Evolutionary conservation across 495 filamentous ascomycete genomes (phyloP).

Genomic region (Hypoxylon trugodes): DNA sequence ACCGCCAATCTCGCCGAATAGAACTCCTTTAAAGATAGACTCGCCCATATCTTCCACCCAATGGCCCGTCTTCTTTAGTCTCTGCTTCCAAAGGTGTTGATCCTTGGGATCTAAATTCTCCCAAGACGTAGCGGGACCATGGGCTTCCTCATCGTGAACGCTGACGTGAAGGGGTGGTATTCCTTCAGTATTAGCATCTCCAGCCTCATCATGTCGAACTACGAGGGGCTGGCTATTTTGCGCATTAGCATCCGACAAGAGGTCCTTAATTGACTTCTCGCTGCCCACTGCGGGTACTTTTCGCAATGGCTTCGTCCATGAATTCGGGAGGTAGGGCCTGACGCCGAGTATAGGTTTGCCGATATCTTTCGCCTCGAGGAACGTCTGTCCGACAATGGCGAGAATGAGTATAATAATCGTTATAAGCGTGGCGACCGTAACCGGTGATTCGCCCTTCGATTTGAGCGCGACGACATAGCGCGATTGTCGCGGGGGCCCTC

Average conservation of each 20-base stretch:
- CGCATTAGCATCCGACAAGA: conserved; percentile 29
- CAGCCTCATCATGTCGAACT: conserved; percentile 36
- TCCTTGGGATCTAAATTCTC: conserved; percentile 68
- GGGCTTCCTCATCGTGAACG: conserved; percentile 55
- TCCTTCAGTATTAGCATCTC: conserved; percentile 30
- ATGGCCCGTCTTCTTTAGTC: conserved; percentile 72
- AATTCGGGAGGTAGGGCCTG: conserved; percentile 34
- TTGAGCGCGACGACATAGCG: conserved; percentile 76
- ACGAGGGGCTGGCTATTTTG: conserved; percentile 36
- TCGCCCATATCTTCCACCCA: conserved; percentile 79
- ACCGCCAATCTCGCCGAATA: conserved; percentile 75
- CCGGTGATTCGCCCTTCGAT: conserved; percentile 57
- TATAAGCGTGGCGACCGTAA: conserved; percentile 56
- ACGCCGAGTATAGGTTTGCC: conserved; percentile 64
- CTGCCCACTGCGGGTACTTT: conserved; percentile 21
- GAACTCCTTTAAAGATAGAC: conserved; percentile 73
- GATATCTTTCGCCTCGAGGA: conserved; percentile 72
- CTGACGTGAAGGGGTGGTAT: conserved; percentile 42
- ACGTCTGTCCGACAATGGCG: conserved; percentile 68
- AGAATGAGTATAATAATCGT: conserved; percentile 64
- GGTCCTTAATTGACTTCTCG: conserved; percentile 40
- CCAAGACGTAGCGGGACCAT: conserved; percentile 66
- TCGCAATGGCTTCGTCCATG: conserved; percentile 41
- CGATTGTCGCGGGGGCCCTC: conserved; percentile 50
- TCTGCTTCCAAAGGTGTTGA: conserved; percentile 71